These are phyloP conservation scores for Ceratobasidium sp. DNA, from an alignment of 1,284 basidiomycete genomes.

Conservation along the genomic window DNA sequence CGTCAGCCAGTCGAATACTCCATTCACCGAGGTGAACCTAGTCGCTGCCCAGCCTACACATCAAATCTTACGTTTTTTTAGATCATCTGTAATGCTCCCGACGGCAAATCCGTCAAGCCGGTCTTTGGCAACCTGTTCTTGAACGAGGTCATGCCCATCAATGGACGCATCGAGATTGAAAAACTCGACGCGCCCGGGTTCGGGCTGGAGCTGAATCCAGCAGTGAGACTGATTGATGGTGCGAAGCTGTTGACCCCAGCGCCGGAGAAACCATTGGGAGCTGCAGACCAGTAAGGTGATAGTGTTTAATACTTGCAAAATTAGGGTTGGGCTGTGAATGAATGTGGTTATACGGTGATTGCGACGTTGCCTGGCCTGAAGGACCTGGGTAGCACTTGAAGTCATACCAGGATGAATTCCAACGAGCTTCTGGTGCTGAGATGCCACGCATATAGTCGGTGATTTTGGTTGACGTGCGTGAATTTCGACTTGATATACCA, in stretches of 20 bases:
- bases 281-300: constrained; percentile 17
- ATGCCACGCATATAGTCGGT: no score
- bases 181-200: constrained; percentile 62
- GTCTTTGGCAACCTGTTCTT: constrained; percentile 66
- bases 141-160: constrained; percentile 63
- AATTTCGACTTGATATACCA: no score
- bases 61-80: constrained; percentile 41
- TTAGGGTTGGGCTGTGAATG: background rate
- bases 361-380: no score
- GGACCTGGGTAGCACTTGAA: no score
- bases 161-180: constrained; percentile 61
- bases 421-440: no score
- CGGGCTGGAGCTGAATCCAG: constrained; percentile 63
- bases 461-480: no score
- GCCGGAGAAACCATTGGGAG: constrained; percentile 25
- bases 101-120: constrained; percentile 63
- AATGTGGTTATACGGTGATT: background rate
- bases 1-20: constrained; percentile 57
- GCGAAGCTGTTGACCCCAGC: constrained; percentile 30
- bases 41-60: constrained; percentile 53
- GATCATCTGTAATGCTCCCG: constrained; percentile 66
- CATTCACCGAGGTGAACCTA: constrained; percentile 54
- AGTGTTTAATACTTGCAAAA: background rate
- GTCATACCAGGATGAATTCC: no score
- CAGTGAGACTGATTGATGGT: constrained; percentile 51